These are phyloP conservation scores for Syzygium malaccense DNA, from an alignment of 441 rosid genomes.

Conservation along the genomic window DNA sequence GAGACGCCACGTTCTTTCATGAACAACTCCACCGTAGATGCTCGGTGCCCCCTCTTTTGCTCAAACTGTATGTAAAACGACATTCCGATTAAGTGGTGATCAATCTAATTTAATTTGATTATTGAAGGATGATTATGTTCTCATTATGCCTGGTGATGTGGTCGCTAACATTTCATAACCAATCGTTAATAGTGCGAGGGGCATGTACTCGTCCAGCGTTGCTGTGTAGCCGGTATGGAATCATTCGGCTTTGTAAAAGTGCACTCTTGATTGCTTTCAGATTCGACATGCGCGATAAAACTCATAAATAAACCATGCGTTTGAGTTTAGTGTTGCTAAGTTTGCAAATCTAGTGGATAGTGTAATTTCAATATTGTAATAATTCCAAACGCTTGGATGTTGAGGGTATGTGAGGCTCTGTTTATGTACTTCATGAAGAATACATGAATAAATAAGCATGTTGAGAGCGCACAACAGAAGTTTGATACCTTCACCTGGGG, in stretches of 20 bases:
- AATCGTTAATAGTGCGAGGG: background rate
- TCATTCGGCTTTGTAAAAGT: background rate
- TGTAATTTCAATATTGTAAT: background rate
- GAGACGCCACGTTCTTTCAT: background rate
- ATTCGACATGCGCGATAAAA: background rate
- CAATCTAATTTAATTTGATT: background rate
- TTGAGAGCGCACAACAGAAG: no score
- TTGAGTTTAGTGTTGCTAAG: background rate
- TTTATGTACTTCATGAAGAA: background rate
- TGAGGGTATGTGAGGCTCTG: background rate
- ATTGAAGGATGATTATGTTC: background rate
- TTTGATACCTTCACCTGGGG: no score
- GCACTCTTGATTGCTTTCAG: background rate
- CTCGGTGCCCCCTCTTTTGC: background rate
- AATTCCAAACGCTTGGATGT: background rate
- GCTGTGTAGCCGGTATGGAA: background rate
- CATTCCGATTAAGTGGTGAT: background rate
- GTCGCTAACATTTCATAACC: background rate
- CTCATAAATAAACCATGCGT: background rate
- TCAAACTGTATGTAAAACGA: no score
- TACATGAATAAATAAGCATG: background rate
- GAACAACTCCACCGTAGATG: background rate
- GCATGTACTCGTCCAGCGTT: background rate
- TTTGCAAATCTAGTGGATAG: background rate
- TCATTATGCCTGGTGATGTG: background rate